Evolutionary conservation across 2,329 filamentous ascomycete genomes (phyloP), one percentile per base, ranked within the genome.

Genomic region (Aspergillus caelatus): DNA sequence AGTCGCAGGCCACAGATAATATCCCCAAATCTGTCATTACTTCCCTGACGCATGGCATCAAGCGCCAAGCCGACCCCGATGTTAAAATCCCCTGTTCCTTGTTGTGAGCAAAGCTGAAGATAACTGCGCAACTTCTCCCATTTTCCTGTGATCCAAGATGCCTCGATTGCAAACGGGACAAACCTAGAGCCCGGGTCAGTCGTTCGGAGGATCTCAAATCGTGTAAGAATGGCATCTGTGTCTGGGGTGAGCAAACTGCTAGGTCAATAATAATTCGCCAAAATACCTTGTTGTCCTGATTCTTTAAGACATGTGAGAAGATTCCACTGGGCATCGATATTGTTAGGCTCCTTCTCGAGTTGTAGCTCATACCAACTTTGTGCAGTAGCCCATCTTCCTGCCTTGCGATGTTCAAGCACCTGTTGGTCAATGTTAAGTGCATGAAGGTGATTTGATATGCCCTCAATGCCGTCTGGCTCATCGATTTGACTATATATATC

Each of bases 321-420:
- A 70, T 96, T 91, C 62, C 92, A 84, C 74, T 97, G 94, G 14
- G 91, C 85, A 62, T 96, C 91, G 21, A 86, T 75, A 73, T 96
- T 90, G 59, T 89, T 83, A 0, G 94, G 94, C 53, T 90, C 85
- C 70, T 95, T 89, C 3, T 91, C 89, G 39, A 98, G 84, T 67
- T 94, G 90, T 67, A 97, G 89, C 75, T 99, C 94, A 77, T 97
- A 98, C 95, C 96, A 99, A 67, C 92, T 96, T 79, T 98, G 95
- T 28, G 94, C 95, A 58, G 94, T 92, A 19, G 92, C 90, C 94
- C 95, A 99, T 66, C 94, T 86, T 4, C 95, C 95, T 23, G 94
- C 92, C 77, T 97, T 98, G 62, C 91, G 88, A 78, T 99, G 93
- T 71, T 96, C 93, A 61, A 97, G 84, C 36, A 97, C 91, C 75